Evolutionary conservation across 1,139 yeast species (phyloP).

Genomic region (Geotrichum citri-aurantii): DNA sequence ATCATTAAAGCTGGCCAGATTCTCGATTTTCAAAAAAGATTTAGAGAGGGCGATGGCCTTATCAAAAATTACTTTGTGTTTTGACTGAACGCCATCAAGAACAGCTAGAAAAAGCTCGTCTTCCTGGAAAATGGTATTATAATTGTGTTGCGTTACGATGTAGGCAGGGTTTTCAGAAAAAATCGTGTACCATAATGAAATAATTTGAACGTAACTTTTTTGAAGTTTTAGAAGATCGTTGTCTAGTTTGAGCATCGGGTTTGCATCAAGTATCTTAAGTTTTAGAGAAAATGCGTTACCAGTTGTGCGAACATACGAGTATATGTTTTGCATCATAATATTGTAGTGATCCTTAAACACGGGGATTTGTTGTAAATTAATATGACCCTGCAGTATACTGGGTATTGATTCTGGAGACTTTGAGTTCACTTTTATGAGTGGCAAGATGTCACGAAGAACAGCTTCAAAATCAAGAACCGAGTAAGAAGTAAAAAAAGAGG

Average conservation of each 20-base stretch:
- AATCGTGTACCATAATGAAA: slow-evolving; percentile 21
- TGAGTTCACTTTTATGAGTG: slow-evolving; percentile 4
- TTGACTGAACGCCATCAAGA: neutral
- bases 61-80: slow-evolving; percentile 4
- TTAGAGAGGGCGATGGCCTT: slow-evolving; percentile 10
- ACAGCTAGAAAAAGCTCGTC: slow-evolving; percentile 14
- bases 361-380: slow-evolving; percentile 16
- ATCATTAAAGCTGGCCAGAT: slow-evolving; percentile 4
- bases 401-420: slow-evolving; percentile 11
- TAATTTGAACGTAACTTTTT: slow-evolving; percentile 3
- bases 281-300: slow-evolving; percentile 17
- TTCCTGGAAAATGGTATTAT: slow-evolving; percentile 13
- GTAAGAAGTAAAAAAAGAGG: slow-evolving; percentile 17
- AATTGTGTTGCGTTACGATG: slow-evolving; percentile 22
- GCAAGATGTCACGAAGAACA: slow-evolving; percentile 15
- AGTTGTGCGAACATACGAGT: slow-evolving; percentile 11
- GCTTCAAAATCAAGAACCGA: slow-evolving; percentile 15
- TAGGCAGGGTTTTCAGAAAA: slow-evolving; percentile 24
- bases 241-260: slow-evolving; percentile 14
- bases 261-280: slow-evolving; percentile 13
- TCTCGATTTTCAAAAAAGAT: slow-evolving; percentile 11
- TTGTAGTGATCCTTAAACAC: slow-evolving; percentile 8
- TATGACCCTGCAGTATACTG: slow-evolving; percentile 17
- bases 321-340: slow-evolving; percentile 6
- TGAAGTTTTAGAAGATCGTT: slow-evolving; percentile 15